A percentile compares a stretch with the other conserved stretches of the same genome.
phyloP scores from a whole-genome alignment of 2,329 filamentous ascomycete species.

The Phialophora tarda region DNA sequence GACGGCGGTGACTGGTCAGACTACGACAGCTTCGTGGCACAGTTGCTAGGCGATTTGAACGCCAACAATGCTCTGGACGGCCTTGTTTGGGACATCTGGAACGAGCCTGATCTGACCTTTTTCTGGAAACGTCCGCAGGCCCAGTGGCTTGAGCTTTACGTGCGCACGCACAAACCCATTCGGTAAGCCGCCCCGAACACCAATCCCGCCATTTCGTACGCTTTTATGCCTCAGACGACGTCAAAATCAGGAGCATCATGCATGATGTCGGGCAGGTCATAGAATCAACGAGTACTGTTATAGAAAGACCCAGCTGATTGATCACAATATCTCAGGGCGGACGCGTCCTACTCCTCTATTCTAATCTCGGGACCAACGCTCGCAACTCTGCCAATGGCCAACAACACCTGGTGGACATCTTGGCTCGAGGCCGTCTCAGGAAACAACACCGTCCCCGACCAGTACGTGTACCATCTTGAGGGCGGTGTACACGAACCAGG shows the following conservation, averaged over 20 bases:
- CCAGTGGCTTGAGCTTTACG: not conserved
- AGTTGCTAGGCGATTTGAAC: not conserved
- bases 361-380: not conserved
- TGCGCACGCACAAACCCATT: not conserved
- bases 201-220: not conserved
- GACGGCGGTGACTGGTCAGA: not conserved
- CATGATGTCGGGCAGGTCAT: no score
- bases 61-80: not conserved
- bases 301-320: no score
- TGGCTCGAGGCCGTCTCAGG: not conserved
- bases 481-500: not conserved
- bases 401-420: not conserved
- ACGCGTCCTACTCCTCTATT: no score
- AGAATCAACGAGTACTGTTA: no score
- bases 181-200: not conserved
- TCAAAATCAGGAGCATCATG: no score
- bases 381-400: not conserved
- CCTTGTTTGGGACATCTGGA: not conserved
- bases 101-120: not conserved
- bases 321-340: no score
- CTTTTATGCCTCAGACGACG: no score
- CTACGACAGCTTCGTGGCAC: not conserved
- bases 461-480: conserved; percentile 1
- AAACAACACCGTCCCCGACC: conserved; percentile 4
- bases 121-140: not conserved